Conservation (phyloP, 371 early-diverging fungal species). For the Batkoa obscura region DNA sequence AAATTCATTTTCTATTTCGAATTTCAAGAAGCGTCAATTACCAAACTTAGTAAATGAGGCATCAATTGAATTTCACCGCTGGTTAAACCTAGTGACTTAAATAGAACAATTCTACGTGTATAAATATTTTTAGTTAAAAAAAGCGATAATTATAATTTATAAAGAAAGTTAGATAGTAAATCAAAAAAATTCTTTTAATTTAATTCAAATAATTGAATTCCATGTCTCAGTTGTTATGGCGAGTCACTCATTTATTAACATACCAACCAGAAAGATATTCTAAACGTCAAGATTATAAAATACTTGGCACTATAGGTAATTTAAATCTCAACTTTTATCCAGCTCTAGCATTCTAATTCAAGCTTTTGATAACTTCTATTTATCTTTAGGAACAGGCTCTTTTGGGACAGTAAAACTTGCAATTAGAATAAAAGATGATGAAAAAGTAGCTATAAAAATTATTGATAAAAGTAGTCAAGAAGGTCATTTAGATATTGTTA, state of each 20-base stretch:
- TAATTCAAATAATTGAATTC: no score
- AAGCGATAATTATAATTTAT: no score
- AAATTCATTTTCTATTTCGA: no score
- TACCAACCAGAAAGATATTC: neutral
- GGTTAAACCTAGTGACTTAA: no score
- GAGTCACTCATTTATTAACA: neutral
- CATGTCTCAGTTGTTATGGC: neutral
- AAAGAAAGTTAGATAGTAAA: no score
- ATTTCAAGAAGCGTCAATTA: no score
- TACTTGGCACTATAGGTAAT: neutral
- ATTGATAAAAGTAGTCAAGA: constrained; percentile 46
- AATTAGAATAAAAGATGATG: neutral
- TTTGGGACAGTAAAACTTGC: neutral
- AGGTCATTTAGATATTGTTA: constrained; percentile 49
- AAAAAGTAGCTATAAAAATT: constrained; percentile 56
- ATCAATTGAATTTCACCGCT: no score
- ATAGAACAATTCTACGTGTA: no score
- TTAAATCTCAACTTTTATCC: neutral
- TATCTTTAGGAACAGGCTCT: neutral
- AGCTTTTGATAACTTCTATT: neutral
- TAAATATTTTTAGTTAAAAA: no score
- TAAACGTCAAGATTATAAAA: neutral
- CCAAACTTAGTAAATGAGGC: no score
- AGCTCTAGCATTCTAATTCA: no score
- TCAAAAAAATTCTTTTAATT: no score